Evolutionary conservation across 441 rosid genomes (phyloP), one percentile per base, ranked within the genome.

Genomic region (Daphne laureola): DNA sequence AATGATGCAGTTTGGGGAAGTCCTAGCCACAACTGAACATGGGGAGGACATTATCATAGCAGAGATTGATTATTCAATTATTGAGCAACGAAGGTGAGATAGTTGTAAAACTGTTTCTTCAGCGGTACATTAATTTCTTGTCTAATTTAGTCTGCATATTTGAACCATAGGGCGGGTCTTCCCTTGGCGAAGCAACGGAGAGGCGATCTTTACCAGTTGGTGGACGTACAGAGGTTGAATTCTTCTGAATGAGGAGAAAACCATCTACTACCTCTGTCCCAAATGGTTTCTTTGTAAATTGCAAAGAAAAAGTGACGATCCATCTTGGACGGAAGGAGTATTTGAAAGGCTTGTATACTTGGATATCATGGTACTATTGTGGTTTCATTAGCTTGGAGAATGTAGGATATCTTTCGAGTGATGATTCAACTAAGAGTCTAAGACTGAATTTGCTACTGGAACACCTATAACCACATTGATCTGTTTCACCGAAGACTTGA

Each of bases 161-260:
- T 42, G 54, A 67, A 54, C 42, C 57, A 17, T 57, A 89, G 97
- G 89, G 54, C 85, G 26, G 80, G 53, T 72, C 94, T 93, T 14
- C 96, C 98, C 0, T 57, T 89, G 59, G 59, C 45, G 26, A 89
- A 81, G 71, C 95, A 93, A 67, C 73, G 89, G 0, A 64, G 97
- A 3, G 96, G 96, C 47, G 97, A 89, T 78, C 90, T 93, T 17
- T 87, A 87, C 81, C 96, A 84, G 80, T 70, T 89, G 67, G 90
- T 93, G 14, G 97, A 93, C 63, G 4, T 83, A n/a, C 78, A 80
- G 55, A 83, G 97, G 67, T 62, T 77, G 56, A 66, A 75, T 43
- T 51, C 73, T 41, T 51, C 73, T 4, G 38, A 67, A 61, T 69
- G 63, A 71, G 57, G 56, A 46, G 38, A 44, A 31, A 31, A 11